Evolutionary conservation across 805 yeast species (phyloP).

Genomic region (Cyberlindnera euphorbiiphila): DNA sequence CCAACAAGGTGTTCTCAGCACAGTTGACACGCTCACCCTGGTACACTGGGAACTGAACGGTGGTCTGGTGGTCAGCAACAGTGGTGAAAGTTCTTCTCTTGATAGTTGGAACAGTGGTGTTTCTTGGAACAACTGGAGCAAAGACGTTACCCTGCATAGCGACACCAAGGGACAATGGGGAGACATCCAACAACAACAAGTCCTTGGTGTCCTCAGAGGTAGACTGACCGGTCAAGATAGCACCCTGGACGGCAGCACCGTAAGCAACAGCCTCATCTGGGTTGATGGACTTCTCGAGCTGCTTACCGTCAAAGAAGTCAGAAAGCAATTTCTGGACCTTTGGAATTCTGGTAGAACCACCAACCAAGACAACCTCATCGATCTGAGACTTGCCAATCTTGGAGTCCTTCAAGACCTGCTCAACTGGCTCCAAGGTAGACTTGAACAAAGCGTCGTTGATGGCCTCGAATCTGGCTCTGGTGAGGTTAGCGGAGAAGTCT

Average conservation of each 20-base stretch:
- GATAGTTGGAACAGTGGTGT: slow-evolving; percentile 98
- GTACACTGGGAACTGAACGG: slow-evolving; percentile 98
- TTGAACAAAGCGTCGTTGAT: slow-evolving; percentile 90
- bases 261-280: slow-evolving; percentile 99
- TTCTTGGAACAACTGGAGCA: slow-evolving; percentile 98
- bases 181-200: slow-evolving; percentile 92
- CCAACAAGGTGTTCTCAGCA: slow-evolving; percentile 93
- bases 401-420: slow-evolving; percentile 91
- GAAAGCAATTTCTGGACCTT: slow-evolving; percentile 92
- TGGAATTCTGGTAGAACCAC: slow-evolving; percentile 99
- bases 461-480: slow-evolving; percentile 98
- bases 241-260: slow-evolving; percentile 99
- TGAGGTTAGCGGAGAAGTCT: slow-evolving; percentile 88
- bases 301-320: slow-evolving; percentile 95
- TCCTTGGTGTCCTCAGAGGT: slow-evolving; percentile 92
- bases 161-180: slow-evolving; percentile 98
- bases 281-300: slow-evolving; percentile 93
- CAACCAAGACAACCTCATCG: slow-evolving; percentile 93
- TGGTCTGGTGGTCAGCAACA: slow-evolving; percentile 97
- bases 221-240: slow-evolving; percentile 91
- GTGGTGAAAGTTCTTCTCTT: slow-evolving; percentile 99
- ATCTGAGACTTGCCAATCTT: slow-evolving; percentile 78
- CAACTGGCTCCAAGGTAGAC: slow-evolving; percentile 92
- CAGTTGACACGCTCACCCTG: slow-evolving; percentile 99
- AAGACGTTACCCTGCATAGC: slow-evolving; percentile 99